phyloP scores from a whole-genome alignment of 495 filamentous ascomycete species.

The Parachaetomium inaequale region DNA sequence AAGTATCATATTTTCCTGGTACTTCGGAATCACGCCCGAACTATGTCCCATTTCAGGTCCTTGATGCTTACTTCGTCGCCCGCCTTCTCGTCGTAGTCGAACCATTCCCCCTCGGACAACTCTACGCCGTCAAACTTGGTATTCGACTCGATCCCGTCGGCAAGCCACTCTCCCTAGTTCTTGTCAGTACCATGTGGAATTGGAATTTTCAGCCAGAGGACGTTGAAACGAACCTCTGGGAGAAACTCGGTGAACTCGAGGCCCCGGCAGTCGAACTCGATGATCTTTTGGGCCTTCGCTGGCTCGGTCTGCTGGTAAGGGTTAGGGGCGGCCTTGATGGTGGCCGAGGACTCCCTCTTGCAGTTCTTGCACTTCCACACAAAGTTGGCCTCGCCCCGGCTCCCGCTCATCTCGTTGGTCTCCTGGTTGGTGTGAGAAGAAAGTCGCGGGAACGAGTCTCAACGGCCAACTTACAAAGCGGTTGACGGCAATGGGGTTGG shows the following conservation, averaged over 20 bases:
- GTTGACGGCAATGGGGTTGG: conserved; percentile 81
- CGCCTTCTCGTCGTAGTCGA: conserved; percentile 59
- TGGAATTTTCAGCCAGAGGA: too few relatives aligned
- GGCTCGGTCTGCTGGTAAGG: conserved; percentile 66
- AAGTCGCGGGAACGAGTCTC: not conserved
- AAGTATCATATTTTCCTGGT: not conserved
- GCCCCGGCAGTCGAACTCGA: conserved; percentile 90
- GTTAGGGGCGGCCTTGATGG: conserved; percentile 67
- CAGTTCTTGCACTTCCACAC: conserved; percentile 97
- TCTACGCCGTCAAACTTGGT: conserved; percentile 80
- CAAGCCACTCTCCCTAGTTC: conserved; percentile 78
- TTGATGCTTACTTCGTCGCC: conserved; percentile 67
- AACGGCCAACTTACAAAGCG: conserved; percentile 68
- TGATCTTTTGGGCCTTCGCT: conserved; percentile 67
- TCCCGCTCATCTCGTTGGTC: conserved; percentile 78
- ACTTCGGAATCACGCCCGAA: conserved; percentile 48
- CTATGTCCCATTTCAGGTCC: conserved; percentile 84
- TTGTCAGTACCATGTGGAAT: not conserved
- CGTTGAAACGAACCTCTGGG: conserved; percentile 60
- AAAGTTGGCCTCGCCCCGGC: conserved; percentile 93
- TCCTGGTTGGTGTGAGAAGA: conserved; percentile 54
- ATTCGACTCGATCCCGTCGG: conserved; percentile 70
- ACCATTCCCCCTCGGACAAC: conserved; percentile 76
- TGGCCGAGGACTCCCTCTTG: conserved; percentile 61
- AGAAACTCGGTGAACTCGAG: conserved; percentile 89